Conservation (phyloP, 257 asterid genomes). For the Nicotiana attenuata region DNA sequence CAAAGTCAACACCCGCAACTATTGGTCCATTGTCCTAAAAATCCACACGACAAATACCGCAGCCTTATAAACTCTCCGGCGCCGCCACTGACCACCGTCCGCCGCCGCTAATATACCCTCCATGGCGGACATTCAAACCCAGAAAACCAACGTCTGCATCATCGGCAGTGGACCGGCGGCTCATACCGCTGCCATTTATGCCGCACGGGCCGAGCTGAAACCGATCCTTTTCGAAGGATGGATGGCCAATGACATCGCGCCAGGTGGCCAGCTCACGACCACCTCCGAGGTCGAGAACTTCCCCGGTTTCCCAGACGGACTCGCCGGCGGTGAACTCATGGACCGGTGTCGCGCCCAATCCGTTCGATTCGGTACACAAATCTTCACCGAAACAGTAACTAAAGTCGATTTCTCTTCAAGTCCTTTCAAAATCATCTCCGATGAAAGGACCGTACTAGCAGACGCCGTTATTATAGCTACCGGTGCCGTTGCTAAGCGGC, state of each 20-base stretch:
- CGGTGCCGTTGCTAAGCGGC: constrained; percentile 77
- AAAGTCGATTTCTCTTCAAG: constrained; percentile 52
- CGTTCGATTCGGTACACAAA: constrained; percentile 50
- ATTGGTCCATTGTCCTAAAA: constrained; percentile 26
- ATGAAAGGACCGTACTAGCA: constrained; percentile 54
- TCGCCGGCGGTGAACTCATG: constrained; percentile 64
- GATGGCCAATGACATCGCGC: constrained; percentile 95
- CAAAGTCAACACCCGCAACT: constrained; percentile 24
- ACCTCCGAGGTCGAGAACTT: constrained; percentile 91
- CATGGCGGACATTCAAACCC: constrained; percentile 20
- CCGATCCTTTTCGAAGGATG: constrained; percentile 89
- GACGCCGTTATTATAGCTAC: constrained; percentile 72
- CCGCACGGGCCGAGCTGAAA: constrained; percentile 83
- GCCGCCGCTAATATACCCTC: constrained; percentile 21
- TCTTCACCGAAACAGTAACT: constrained; percentile 59
- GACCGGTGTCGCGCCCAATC: constrained; percentile 63
- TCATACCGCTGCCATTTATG: constrained; percentile 94
- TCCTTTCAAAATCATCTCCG: constrained; percentile 52
- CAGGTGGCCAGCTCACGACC: constrained; percentile 92
- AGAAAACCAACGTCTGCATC: constrained; percentile 74
- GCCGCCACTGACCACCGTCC: background rate
- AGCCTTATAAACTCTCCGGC: constrained; percentile 35
- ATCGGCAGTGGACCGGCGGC: constrained; percentile 96
- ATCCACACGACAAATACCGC: constrained; percentile 35
- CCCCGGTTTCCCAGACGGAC: constrained; percentile 85